Base-by-base conservation (phyloP, 352 stramenopile species). In the Pythium phragmiticola region DNA sequence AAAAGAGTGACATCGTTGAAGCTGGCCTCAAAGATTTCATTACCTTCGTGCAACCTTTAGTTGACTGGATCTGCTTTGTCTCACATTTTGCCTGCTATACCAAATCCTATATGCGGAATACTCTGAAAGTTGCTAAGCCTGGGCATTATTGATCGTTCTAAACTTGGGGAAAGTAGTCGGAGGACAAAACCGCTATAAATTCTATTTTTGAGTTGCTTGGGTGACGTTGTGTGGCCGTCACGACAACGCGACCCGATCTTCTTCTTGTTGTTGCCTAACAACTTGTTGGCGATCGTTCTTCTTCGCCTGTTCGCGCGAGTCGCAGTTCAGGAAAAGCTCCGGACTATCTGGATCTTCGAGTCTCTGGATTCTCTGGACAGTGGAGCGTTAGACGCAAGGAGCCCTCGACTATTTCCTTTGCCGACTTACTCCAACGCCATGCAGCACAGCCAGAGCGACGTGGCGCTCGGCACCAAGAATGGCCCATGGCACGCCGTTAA, bases 381-480 rank as follows among this genome's bases (percentile, higher is more conserved):
- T n/a, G 11, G 34, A 42, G 12, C 48, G 48, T 54, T 54, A 41
- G 48, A 54, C 48, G 28, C 48, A 51, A 14, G 8, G 1, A 19
- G 21, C 60, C 48, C 46, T 60, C 60, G 60, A 51, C 46, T 23
- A 52, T 42, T 33, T 48, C 42, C 39, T 33, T 53, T 68, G 46
- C 41, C 47, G 34, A 39, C 34, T 6, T 12, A 6, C 34, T 39
- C 34, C 34, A 9, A 39, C 39, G 58, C 45, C 36, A 80, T 80
- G 73, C 70, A 80, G 63, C 73, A 77, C 57, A 80, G 73, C 60
- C 70, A 80, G 62, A 78, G 70, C 60, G 73, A 77, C n/a, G 61
- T 78, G n/a, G 57, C 73, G 60, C 66, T 80, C 28, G 70, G 73
- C 55, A 73, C 73, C 43, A 70, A 66, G 60, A 65, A 66, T 51